Conservation (phyloP, 164 flowering plant species). For the Warburgia ugandensis region DNA sequence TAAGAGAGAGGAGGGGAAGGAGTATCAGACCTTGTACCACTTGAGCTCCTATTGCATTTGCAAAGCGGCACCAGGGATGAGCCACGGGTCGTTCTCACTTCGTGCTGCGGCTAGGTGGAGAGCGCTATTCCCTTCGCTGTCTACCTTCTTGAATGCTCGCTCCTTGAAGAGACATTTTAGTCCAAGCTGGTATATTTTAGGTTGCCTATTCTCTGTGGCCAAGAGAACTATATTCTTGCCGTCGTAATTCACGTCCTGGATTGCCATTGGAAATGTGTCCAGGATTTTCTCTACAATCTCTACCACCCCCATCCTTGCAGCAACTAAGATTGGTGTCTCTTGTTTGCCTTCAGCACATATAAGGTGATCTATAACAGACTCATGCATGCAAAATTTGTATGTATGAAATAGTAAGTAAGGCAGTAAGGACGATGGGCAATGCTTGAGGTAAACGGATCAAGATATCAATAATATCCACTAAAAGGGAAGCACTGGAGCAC, state of each 20-base stretch:
- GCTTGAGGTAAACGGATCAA: too few species aligned
- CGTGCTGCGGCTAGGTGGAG: conserved; percentile 34
- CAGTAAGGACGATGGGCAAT: too few species aligned
- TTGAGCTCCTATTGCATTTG: conserved; percentile 48
- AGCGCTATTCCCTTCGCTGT: conserved; percentile 32
- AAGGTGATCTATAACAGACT: too few species aligned
- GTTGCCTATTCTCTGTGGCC: conserved; percentile 42
- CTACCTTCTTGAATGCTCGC: conserved; percentile 21
- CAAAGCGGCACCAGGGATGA: conserved; percentile 35
- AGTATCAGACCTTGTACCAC: conserved; percentile 47
- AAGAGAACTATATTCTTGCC: conserved; percentile 28
- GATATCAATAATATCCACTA: too few species aligned
- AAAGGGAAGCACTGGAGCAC: too few species aligned
- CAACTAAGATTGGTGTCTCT: conserved; percentile 31
- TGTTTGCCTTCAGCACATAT: neutral
- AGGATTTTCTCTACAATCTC: conserved; percentile 37
- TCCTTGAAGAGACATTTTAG: conserved; percentile 16
- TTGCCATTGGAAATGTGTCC: conserved; percentile 25
- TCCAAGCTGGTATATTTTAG: conserved; percentile 22
- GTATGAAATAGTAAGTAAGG: too few species aligned
- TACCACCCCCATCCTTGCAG: conserved; percentile 33
- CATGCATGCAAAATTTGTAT: too few species aligned
- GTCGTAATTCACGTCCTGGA: conserved; percentile 24
- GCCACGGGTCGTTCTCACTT: conserved; percentile 33
- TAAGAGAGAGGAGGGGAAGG: too few species aligned